Conservation (phyloP, 495 filamentous ascomycete species). For the Penicillium mononematosum region DNA sequence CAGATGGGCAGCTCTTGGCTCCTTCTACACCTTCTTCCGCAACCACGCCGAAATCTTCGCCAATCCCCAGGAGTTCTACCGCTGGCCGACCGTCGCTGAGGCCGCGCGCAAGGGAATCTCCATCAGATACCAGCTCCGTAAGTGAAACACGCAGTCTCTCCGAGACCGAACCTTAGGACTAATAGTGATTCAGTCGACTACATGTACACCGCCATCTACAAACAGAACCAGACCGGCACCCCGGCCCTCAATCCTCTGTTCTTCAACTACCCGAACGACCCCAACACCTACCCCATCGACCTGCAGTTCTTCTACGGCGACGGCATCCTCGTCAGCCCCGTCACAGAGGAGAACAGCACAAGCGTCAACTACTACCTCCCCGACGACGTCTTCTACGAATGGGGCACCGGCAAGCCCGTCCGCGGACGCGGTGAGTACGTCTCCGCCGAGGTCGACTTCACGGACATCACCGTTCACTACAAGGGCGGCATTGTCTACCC, state of each 20-base stretch:
- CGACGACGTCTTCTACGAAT: conserved; percentile 76
- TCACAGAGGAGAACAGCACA: conserved; percentile 61
- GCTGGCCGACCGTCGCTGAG: conserved; percentile 61
- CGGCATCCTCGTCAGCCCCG: conserved; percentile 69
- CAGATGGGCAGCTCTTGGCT: conserved; percentile 72
- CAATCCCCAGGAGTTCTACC: conserved; percentile 73
- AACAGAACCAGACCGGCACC: conserved; percentile 64
- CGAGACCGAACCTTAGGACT: not conserved
- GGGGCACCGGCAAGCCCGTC: conserved; percentile 59
- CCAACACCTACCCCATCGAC: conserved; percentile 57
- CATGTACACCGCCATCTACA: conserved; percentile 72
- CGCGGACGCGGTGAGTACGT: conserved; percentile 54
- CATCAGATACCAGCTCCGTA: conserved; percentile 64
- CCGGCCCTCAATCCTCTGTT: conserved; percentile 69
- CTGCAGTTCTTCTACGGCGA: conserved; percentile 75
- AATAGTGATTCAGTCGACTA: conserved; percentile 56
- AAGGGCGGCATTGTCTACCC: conserved; percentile 71
- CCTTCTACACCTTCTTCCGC: conserved; percentile 77
- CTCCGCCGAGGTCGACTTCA: conserved; percentile 54
- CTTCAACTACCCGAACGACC: conserved; percentile 68
- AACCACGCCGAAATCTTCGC: conserved; percentile 58
- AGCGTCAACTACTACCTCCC: conserved; percentile 72
- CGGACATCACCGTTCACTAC: conserved; percentile 71
- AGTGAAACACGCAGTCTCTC: not conserved
- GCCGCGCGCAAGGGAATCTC: conserved; percentile 71